Evolutionary conservation across 495 filamentous ascomycete species (phyloP).

Genomic region (Annulohypoxylon nitens): DNA sequence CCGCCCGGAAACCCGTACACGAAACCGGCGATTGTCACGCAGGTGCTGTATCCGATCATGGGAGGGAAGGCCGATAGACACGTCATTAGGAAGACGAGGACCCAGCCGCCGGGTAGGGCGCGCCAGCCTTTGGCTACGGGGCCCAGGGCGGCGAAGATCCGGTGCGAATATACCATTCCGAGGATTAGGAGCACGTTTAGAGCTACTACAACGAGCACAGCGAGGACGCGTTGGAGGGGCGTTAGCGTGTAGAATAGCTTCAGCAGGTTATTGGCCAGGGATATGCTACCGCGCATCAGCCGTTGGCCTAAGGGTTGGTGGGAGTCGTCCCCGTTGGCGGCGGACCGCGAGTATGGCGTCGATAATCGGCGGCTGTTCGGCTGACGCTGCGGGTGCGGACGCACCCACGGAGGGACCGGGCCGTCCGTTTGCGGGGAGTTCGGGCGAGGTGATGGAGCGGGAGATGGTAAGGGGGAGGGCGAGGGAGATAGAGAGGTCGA

Average conservation of each 20-base stretch:
- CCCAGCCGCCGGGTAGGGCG: constrained; percentile 74
- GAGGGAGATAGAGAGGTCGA: constrained; percentile 34
- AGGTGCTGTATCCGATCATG: constrained; percentile 88
- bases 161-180: constrained; percentile 80
- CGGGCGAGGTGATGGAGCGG: constrained; percentile 33
- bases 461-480: constrained; percentile 26
- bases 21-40: constrained; percentile 88
- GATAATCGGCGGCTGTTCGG: constrained; percentile 29
- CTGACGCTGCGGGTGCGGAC: constrained; percentile 28
- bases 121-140: constrained; percentile 82
- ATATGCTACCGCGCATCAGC: constrained; percentile 35
- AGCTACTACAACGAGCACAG: constrained; percentile 63
- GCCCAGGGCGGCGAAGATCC: constrained; percentile 77
- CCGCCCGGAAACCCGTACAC: constrained; percentile 94
- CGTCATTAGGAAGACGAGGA: constrained; percentile 81
- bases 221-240: constrained; percentile 70
- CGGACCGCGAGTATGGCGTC: constrained; percentile 43
- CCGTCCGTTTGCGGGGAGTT: constrained; percentile 21
- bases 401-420: constrained; percentile 41
- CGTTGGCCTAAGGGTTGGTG: constrained; percentile 37
- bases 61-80: constrained; percentile 89
- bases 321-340: constrained; percentile 42
- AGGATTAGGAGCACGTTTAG: constrained; percentile 68
- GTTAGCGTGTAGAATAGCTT: constrained; percentile 62
- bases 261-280: constrained; percentile 40